Evolutionary conservation across 805 yeast genomes (phyloP).

Genomic region (baker's yeast (Saccharomyces cerevisiae)): DNA sequence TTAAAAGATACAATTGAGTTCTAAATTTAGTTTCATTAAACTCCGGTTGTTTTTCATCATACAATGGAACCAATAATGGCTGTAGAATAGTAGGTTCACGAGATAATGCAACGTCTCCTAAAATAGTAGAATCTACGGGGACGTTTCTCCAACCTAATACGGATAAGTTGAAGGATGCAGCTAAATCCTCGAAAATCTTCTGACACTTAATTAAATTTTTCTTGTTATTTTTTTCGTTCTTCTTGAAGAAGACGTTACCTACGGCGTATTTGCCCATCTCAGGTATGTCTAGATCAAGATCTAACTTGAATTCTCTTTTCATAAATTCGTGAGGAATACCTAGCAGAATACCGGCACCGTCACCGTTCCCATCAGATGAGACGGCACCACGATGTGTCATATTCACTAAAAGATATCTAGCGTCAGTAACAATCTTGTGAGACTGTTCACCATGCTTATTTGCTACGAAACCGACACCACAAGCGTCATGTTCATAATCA

Average conservation of each 20-base stretch:
- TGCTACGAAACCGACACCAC: constrained; percentile 98
- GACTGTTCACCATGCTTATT: constrained; percentile 81
- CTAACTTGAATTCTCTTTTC: constrained; percentile 71
- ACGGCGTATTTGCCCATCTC: constrained; percentile 82
- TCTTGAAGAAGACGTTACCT: constrained; percentile 90
- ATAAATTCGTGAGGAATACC: constrained; percentile 87
- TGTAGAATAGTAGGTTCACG: constrained; percentile 88
- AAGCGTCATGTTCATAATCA: constrained; percentile 88
- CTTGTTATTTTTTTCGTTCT: constrained; percentile 41
- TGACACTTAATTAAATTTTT: constrained; percentile 61
- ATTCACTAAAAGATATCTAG: constrained; percentile 77
- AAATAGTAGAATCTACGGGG: constrained; percentile 87
- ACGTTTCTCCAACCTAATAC: constrained; percentile 94
- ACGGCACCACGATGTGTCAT: constrained; percentile 99
- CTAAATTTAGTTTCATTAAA: constrained; percentile 57
- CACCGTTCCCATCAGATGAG: constrained; percentile 94
- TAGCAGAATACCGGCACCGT: constrained; percentile 95
- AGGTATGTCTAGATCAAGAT: constrained; percentile 62
- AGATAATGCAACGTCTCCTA: constrained; percentile 90
- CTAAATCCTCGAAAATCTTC: constrained; percentile 73
- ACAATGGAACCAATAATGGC: constrained; percentile 73
- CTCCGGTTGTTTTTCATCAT: constrained; percentile 1
- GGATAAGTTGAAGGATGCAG: constrained; percentile 62
- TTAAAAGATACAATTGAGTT: constrained; percentile 71
- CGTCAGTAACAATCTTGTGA: constrained; percentile 91